These are phyloP conservation scores for Geranomyces variabilis DNA, from an alignment of 192 early-diverging fungal genomes.

Conservation along the genomic window DNA sequence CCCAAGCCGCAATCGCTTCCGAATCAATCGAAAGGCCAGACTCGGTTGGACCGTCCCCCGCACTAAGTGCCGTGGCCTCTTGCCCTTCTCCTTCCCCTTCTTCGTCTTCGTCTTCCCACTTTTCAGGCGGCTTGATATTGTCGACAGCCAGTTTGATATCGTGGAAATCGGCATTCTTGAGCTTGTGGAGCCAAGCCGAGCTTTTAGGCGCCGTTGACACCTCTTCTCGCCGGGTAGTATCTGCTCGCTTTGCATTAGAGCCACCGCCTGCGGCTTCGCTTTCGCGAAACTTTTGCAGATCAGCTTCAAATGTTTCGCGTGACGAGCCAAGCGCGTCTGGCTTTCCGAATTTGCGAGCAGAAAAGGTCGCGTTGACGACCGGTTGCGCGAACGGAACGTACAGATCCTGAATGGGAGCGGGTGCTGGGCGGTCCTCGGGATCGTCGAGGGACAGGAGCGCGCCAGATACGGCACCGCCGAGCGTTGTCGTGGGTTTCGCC, in stretches of 20 bases:
- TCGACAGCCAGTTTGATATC: conserved; percentile 21
- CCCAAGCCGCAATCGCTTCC: not conserved
- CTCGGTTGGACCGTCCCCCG: not conserved
- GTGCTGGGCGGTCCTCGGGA: not conserved
- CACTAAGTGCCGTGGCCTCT: not conserved
- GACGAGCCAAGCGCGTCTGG: not conserved
- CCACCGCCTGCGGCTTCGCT: not conserved
- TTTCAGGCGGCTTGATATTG: not conserved
- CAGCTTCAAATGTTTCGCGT: conserved; percentile 25
- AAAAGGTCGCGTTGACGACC: conserved; percentile 32
- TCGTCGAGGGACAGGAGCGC: conserved; percentile 1
- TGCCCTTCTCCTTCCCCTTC: no score
- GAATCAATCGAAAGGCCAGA: not conserved
- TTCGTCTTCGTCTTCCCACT: not conserved
- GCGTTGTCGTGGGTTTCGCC: not conserved
- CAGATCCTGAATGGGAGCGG: conserved; percentile 31
- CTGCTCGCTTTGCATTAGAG: no score
- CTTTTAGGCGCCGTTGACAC: conserved; percentile 8
- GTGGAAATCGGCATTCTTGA: conserved; percentile 33
- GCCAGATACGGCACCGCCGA: not conserved
- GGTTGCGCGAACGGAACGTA: conserved; percentile 35
- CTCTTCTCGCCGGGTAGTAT: conserved; percentile 10
- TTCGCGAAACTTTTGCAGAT: conserved; percentile 29
- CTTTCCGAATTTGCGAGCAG: conserved; percentile 27
- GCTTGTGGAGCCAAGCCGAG: conserved; percentile 28